Base-by-base conservation (phyloP, 306 rosid genomes). In the Begonia loranthoides region DNA sequence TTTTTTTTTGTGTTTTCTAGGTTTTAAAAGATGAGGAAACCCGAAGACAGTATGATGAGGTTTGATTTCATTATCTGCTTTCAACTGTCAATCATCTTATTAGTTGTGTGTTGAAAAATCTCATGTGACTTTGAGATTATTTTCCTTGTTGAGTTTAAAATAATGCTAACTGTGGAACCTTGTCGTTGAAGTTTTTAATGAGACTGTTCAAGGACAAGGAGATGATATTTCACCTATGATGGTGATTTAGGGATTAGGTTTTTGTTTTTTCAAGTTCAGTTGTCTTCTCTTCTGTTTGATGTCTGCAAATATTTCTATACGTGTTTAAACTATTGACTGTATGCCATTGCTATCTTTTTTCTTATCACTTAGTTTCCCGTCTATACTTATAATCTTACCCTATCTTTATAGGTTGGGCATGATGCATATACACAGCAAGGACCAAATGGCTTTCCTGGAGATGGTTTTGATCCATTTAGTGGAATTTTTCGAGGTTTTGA, bases 1-100 rank as follows among this genome's bases (percentile, higher is more conserved):
- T n/a, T n/a, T n/a, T n/a, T 21, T 8, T 50, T 13, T 50, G 15
- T 59, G 38, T 60, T 49, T 39, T 72, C 50, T 66, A 87, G 96
- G 78, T 84, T 68, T 74, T 84, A 66, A 88, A 84, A 72, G 94
- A 88, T 12, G 94, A 84, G 45, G 94, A 76, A 15, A 81, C 79
- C 66, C 94, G 93, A 21, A 78, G 60, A 61, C 72, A 72, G 51
- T 88, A 88, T 75, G 86, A 88, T 67, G 76, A 84, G 96, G 96
- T 87, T 38, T 57, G 28, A 21, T 52, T 55, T 53, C 58, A 49
- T 28, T 28, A 7, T 8, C 36, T 28, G 36, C 36, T 28, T 28
- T 28, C 6, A 7, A 28, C 9, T 28, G 36, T 28, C 36, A 5
- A 28, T 28, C 36, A 2, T 28, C 5, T 28, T 7, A 28, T 28